phyloP scores from a whole-genome alignment of 768 basidiomycete species.

The Coprinopsis sp. region DNA sequence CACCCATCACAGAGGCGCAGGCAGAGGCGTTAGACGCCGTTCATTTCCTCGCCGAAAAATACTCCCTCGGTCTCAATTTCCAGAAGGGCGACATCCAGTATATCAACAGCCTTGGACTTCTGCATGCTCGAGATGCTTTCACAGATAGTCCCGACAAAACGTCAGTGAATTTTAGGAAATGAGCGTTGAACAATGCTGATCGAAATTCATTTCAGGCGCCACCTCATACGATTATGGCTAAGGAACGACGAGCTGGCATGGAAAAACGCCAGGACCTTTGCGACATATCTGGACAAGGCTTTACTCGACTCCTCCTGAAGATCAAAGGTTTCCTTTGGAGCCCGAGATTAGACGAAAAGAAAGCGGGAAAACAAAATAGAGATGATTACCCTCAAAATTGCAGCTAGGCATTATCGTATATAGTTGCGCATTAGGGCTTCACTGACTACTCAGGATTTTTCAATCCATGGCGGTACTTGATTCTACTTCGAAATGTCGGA shows the following conservation, averaged over 20 bases:
- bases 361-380: conserved; percentile 26
- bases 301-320: conserved; percentile 36
- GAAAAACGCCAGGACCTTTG: conserved; percentile 36
- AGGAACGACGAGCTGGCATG: conserved; percentile 45
- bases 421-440: too few species aligned
- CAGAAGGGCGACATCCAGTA: conserved; percentile 48
- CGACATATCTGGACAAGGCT: conserved; percentile 33
- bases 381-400: too few species aligned
- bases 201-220: conserved; percentile 26
- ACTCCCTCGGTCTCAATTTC: conserved; percentile 39
- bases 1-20: conserved; percentile 45
- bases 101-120: conserved; percentile 40
- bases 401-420: too few species aligned
- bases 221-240: conserved; percentile 42
- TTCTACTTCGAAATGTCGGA: too few species aligned
- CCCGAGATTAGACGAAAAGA: conserved; percentile 39
- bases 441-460: too few species aligned
- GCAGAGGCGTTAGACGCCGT: conserved; percentile 44
- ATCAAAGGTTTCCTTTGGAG: conserved; percentile 40
- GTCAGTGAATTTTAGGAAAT: conserved; percentile 23
- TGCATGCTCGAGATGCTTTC: conserved; percentile 43
- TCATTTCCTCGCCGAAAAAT: conserved; percentile 41
- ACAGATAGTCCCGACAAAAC: conserved; percentile 36
- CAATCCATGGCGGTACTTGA: too few species aligned
- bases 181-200: conserved; percentile 1